Evolutionary conservation across 805 yeast genomes (phyloP), one percentile per base, ranked within the genome.

Genomic region (Metschnikowia amazonensis): DNA sequence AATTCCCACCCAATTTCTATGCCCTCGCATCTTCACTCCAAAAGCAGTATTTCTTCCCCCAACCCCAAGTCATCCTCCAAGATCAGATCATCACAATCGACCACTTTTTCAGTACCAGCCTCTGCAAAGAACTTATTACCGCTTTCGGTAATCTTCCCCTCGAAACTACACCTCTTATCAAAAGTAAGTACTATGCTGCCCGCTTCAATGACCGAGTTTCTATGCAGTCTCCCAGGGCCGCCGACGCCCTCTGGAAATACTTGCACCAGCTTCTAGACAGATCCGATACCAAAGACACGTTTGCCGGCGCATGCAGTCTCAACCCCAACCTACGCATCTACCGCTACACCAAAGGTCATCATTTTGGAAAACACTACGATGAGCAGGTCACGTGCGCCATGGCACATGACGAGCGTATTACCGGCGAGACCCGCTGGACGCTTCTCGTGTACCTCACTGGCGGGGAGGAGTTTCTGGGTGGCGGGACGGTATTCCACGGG

Each of bases 351-450:
- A 66, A 69, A 49, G 84, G 84, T 0, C 85, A 81, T 48, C 78
- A 72, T 55, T 81, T 81, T 52, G 81, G 77, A 3, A 67, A 74
- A 49, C 86, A 81, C 55, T 80, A 79, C 53, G 87, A 81, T 52
- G 86, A 81, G 40, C 66, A 78, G 6, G 82, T 78, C 4, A 47
- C 49, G 3, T 67, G 69, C 25, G 52, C 61, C 1, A 42, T 58
- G 7, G 53, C 58, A 8, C 59, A 55, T 9, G 60, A 63, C 9
- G 57, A 60, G 14, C 59, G 55, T 1, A 9, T 23, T 13, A 53
- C 48, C 23, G 80, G 81, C 0, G 52, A 40, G 10, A 80, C 86
- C 0, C 70, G 65, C 51, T 81, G 86, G 86, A 81, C 87, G 0
- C 58, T 81, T 18, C 61, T 81, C 32, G 65, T 81, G 1, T 81